Evolutionary conservation across 1,284 basidiomycete genomes (phyloP), one percentile per base, ranked within the genome.

Genomic region (Rugosomyces carneus): DNA sequence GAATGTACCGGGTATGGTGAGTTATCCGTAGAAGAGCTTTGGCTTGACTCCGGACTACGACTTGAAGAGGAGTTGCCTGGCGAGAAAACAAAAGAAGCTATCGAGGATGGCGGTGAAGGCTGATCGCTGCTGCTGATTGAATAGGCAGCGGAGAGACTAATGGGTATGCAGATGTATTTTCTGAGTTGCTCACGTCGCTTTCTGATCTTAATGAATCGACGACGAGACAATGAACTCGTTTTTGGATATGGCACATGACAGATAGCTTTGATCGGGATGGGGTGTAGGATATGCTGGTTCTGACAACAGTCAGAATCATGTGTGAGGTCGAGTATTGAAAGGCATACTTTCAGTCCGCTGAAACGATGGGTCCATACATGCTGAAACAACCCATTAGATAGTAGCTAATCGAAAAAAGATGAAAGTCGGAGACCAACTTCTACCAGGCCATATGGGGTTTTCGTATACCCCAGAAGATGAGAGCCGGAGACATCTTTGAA

Each of bases 21-120:
- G 46, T 60, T 57, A 34, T 63, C 60, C 36, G 63, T 53, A 40
- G 63, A 55, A 29, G 66, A 69, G 42, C 58, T 57, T 42, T 66
- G 66, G 51, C 66, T 70, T 11, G 70, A 68, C 20, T 68, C 63
- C 35, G 71, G 63, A 50, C 67, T 71, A 44, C 57, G 63, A 48
- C 65, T 70, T 20, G 65, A 53, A 34, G 52, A 62, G 21, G 57
- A 60, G 19, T 63, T 61, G 23, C 58, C 57, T 37, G 65, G 61
- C 20, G 65, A 70, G 57, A 65, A 67, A 11, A 59, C 57, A 44
- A 59, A 52, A 15, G 67, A 68, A 47, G 55, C 56, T 49, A 58
- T 60, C 21, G 63, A 59, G 10, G 67, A 66, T 37, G 61, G 66
- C 23, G 72, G 64, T 1, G 72, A 71, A 16, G 71, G 68, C 37